Evolutionary conservation across 257 asterid species (phyloP).

Genomic region (Solanum bulbocastanum): DNA sequence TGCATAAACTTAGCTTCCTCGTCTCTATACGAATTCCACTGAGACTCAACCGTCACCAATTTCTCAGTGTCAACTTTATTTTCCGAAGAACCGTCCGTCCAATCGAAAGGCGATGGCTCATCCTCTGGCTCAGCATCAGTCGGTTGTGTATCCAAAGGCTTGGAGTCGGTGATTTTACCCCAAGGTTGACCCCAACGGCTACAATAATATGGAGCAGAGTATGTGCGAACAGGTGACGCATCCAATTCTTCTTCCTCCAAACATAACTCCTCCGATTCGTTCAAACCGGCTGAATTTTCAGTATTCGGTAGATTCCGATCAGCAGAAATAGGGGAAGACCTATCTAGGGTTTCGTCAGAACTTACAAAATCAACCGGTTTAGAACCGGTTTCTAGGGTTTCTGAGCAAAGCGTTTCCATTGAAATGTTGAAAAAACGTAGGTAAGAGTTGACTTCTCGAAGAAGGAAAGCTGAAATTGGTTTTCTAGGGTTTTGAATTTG

Average conservation of each 20-base stretch:
- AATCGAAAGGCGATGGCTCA: conserved; percentile 2
- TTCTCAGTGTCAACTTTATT: not conserved
- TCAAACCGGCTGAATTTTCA: not conserved
- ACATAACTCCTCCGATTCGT: conserved; percentile 7
- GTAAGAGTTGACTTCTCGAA: not conserved
- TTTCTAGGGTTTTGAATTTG: not conserved
- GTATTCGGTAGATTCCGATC: not conserved
- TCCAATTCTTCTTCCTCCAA: conserved; percentile 3
- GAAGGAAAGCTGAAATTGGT: not conserved
- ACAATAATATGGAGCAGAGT: not conserved
- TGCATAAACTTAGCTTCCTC: not conserved
- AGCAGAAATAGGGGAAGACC: not conserved
- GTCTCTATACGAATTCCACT: not conserved
- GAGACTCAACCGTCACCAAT: not conserved
- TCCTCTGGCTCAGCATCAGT: not conserved
- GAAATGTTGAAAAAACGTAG: not conserved
- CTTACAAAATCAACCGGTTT: conserved; percentile 1
- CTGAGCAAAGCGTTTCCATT: conserved; percentile 6
- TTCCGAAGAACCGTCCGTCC: conserved; percentile 3
- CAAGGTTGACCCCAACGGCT: conserved; percentile 24
- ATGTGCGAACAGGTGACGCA: not conserved
- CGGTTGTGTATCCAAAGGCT: not conserved
- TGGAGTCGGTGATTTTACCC: conserved; percentile 1
- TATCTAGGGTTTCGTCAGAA: conserved; percentile 22
- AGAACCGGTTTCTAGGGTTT: not conserved